Evolutionary conservation across 371 early-diverging fungal genomes (phyloP), one percentile per base, ranked within the genome.

Genomic region (Funneliformis caledonium): DNA sequence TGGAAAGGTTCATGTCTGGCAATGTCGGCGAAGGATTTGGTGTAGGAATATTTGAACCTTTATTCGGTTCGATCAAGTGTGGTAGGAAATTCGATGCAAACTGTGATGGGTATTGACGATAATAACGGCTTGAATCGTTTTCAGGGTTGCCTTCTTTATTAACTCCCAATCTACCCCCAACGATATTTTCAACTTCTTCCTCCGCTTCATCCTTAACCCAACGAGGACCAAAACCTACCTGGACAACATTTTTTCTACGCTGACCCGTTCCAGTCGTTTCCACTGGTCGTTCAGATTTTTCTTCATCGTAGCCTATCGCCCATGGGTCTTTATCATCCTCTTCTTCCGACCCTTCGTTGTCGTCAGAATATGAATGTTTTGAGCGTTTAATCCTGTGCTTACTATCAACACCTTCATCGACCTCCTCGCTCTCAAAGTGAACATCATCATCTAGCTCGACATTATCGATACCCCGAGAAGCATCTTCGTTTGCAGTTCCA

Each of bases 11-110:
- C 64, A 64, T 61, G 9, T 42, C 43, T 4, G 76, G 59, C 19
- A 78, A 47, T 33, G 68, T 78, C 22, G 78, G 78, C 4, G 78
- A 78, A 52, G 78, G 78, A 52, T 50, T 78, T 50, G 78, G 78
- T 8, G 78, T 78, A 45, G 78, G 78, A 43, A 78, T 78, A 56
- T 78, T 62, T 22, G 37, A 52, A 45, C 43, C 43, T 10, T 62
- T 65, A 33, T 52, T 74, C 19, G 68, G 52, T 65, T 52, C 50
- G 19, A 31, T 68, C 26, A 78, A 47, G 26, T 77, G 16, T 22
- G 45, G 43, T 10, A 33, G 26, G 10, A 26, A 26, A 26, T 59
- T 65, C 10, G 62, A 59, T 7, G 69, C 31, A 45, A 70, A 70
- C 70, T 70, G 22, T 70, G 22, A 69, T 43, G 31, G 26, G 31